A percentile compares a stretch with the other conserved stretches of the same genome.
phyloP scores from a whole-genome alignment of 2,329 filamentous ascomycete species.

The Epichloe scottii region DNA sequence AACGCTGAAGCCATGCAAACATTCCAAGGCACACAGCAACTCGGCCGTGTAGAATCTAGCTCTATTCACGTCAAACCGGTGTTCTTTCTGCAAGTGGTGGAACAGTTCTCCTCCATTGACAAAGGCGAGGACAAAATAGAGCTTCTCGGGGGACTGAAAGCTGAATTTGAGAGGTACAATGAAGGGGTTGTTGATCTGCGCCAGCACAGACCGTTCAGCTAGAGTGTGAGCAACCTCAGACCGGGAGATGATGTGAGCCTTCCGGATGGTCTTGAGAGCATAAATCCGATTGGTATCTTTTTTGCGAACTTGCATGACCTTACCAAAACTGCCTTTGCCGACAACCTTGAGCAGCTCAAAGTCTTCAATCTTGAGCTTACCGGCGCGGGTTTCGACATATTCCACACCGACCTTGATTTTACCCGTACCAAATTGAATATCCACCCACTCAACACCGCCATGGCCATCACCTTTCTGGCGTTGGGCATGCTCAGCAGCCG shows the following conservation, averaged over 20 bases:
- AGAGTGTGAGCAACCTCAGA: slow-evolving; percentile 96
- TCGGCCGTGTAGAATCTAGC: slow-evolving; percentile 96
- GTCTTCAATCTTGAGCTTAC: slow-evolving; percentile 88
- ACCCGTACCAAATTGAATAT: slow-evolving; percentile 81
- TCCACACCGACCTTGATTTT: slow-evolving; percentile 85
- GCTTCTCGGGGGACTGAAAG: slow-evolving; percentile 96
- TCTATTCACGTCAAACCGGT: slow-evolving; percentile 94
- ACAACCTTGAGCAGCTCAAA: slow-evolving; percentile 97
- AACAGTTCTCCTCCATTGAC: slow-evolving; percentile 97
- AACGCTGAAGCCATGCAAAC: slow-evolving; percentile 94
- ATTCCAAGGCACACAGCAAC: slow-evolving; percentile 87
- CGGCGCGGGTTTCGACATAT: slow-evolving; percentile 84
- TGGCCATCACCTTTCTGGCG: slow-evolving; percentile 41
- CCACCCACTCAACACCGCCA: slow-evolving; percentile 75
- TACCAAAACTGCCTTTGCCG: slow-evolving; percentile 95
- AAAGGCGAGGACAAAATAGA: slow-evolving; percentile 93
- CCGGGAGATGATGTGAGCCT: slow-evolving; percentile 96
- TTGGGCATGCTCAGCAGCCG: slow-evolving; percentile 51
- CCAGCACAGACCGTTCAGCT: slow-evolving; percentile 92
- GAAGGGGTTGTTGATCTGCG: slow-evolving; percentile 99
- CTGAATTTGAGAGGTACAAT: slow-evolving; percentile 98
- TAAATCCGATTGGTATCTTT: slow-evolving; percentile 97
- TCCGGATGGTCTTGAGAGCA: slow-evolving; percentile 97
- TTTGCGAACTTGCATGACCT: slow-evolving; percentile 99
- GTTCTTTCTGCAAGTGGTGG: slow-evolving; percentile 92